Percentiles rank a stretch among this genome's conserved stretches.
Conservation (phyloP, 176 grass and related monocot genomes). For the Raddia distichophylla region DNA sequence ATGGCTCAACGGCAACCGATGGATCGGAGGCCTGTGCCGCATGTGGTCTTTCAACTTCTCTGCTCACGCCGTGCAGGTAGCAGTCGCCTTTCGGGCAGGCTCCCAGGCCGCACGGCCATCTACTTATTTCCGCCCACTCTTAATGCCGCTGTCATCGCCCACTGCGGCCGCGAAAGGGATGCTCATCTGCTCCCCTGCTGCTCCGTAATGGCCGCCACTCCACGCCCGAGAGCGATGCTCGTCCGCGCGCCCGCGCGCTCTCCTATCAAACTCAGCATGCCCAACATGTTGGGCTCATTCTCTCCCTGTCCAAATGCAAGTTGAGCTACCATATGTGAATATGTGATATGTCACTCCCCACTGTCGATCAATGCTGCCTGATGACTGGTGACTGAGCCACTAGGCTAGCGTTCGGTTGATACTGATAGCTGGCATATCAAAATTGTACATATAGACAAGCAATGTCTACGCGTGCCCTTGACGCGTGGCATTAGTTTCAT, state of each 20-base stretch:
- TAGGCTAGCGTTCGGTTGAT: no score
- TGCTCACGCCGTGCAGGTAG: neutral
- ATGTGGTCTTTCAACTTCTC: neutral
- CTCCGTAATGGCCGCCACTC: neutral
- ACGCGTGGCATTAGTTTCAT: no score
- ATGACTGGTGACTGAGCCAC: neutral
- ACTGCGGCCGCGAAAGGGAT: neutral
- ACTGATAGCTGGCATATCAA: no score
- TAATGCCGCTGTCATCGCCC: neutral
- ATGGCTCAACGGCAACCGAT: neutral
- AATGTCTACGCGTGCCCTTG: no score
- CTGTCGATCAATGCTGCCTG: neutral
- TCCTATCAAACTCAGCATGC: neutral
- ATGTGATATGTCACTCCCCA: neutral
- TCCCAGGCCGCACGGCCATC: neutral
- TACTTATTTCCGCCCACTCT: neutral
- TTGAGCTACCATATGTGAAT: neutral
- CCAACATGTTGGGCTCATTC: neutral
- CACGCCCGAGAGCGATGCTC: constrained; percentile 13
- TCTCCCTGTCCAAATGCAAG: neutral
- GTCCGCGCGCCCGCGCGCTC: neutral
- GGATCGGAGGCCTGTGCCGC: no score
- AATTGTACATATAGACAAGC: no score
- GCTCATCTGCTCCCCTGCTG: neutral
- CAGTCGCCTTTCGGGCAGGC: neutral